phyloP scores from a whole-genome alignment of 768 basidiomycete species.

The Boletus sp. region DNA sequence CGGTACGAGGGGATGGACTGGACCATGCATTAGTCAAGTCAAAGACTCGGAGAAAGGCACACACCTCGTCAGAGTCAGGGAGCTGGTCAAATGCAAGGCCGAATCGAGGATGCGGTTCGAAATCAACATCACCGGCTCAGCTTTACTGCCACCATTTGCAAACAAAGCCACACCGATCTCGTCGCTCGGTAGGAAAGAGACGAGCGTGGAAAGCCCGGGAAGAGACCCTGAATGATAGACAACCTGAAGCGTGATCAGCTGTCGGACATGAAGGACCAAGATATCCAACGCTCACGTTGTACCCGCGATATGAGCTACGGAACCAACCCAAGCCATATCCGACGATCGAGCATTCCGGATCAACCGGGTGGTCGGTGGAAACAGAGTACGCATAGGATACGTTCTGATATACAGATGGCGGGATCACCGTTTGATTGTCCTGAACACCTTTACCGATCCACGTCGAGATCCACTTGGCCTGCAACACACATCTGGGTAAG shows the following conservation, averaged over 20 bases:
- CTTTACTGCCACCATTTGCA: slow-evolving; percentile 29
- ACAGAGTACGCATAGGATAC: slow-evolving; percentile 33
- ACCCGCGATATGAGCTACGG: slow-evolving; percentile 36
- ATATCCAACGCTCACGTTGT: slow-evolving; percentile 32
- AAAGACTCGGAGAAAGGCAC: not conserved
- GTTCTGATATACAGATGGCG: slow-evolving; percentile 27
- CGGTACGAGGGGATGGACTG: not conserved
- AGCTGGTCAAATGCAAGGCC: slow-evolving; percentile 9
- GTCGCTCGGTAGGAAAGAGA: slow-evolving; percentile 35
- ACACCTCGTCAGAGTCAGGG: slow-evolving; percentile 3
- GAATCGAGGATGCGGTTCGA: slow-evolving; percentile 24
- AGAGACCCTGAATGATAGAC: slow-evolving; percentile 34
- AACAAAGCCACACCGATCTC: slow-evolving; percentile 35
- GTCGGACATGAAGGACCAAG: not conserved
- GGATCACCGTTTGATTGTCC: slow-evolving; percentile 34
- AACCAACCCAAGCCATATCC: slow-evolving; percentile 47
- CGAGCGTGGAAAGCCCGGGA: slow-evolving; percentile 33
- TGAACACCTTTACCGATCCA: slow-evolving; percentile 34
- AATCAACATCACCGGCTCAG: slow-evolving; percentile 3
- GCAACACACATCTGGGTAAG: not conserved
- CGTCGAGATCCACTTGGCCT: slow-evolving; percentile 40
- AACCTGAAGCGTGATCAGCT: slow-evolving; percentile 22
- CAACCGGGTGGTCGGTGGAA: not conserved
- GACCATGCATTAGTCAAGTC: not conserved
- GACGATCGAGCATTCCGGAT: slow-evolving; percentile 25